These are phyloP conservation scores for Alternaria triticina DNA, from an alignment of 2,329 filamentous ascomycete genomes.

Conservation along the genomic window DNA sequence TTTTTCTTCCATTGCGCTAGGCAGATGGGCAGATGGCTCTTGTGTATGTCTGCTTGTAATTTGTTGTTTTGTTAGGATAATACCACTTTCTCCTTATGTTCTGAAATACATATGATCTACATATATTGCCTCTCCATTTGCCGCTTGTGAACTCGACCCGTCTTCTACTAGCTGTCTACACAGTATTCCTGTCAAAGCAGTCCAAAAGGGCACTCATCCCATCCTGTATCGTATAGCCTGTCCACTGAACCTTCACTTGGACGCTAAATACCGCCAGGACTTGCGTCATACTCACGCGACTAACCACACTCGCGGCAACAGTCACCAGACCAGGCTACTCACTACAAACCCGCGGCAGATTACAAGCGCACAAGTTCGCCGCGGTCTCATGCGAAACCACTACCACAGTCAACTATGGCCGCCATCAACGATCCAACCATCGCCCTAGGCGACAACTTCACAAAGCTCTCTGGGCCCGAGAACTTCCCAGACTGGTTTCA, in stretches of 20 bases:
- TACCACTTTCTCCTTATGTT: constrained; percentile 20
- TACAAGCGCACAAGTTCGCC: background rate
- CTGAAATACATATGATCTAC: background rate
- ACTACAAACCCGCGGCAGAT: background rate
- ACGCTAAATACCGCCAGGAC: background rate
- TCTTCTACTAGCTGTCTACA: too few relatives aligned
- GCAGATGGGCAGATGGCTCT: constrained; percentile 3
- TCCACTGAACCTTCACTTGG: background rate
- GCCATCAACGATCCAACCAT: background rate
- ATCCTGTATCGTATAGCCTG: background rate
- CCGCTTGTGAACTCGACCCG: background rate
- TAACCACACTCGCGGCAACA: background rate
- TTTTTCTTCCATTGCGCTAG: background rate
- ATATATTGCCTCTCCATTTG: background rate
- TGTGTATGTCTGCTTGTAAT: constrained; percentile 22
- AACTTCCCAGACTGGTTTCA: background rate
- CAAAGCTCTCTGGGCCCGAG: background rate
- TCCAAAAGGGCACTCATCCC: background rate
- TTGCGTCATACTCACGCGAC: background rate
- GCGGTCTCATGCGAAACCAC: background rate
- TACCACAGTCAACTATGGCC: background rate
- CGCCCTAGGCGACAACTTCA: background rate
- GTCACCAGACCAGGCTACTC: background rate
- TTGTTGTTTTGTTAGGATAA: constrained; percentile 22
- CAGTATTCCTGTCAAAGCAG: background rate